These are phyloP conservation scores for Plasmodium chabaudi DNA, from an alignment of 169 alveolate species.

Conservation along the genomic window DNA sequence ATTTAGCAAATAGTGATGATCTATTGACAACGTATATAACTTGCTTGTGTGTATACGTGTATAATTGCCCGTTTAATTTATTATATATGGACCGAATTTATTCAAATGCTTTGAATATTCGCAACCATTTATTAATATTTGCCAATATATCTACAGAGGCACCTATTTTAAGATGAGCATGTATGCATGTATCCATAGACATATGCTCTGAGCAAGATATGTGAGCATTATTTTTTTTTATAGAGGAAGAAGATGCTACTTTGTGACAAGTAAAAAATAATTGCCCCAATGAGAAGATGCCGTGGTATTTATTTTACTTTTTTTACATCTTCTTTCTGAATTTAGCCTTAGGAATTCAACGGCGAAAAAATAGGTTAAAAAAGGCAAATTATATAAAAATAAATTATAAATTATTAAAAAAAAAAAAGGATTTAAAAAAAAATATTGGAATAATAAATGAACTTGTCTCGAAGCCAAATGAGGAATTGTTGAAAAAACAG, in stretches of 20 bases:
- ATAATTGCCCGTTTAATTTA: too few relatives aligned
- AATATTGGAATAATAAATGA: conserved; percentile 5
- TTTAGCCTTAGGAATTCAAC: conserved; percentile 26
- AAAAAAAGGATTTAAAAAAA: conserved; percentile 17
- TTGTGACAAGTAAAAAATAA: conserved; percentile 21
- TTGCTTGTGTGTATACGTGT: too few relatives aligned
- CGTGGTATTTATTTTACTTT: conserved; percentile 19
- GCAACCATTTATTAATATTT: background rate
- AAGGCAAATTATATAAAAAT: conserved; percentile 26
- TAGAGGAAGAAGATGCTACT: conserved; percentile 2
- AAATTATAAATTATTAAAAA: conserved; percentile 41
- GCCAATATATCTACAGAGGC: too few relatives aligned
- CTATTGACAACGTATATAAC: too few relatives aligned
- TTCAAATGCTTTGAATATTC: background rate
- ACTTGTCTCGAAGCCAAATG: background rate
- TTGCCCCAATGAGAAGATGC: conserved; percentile 50
- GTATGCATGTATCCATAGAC: conserved; percentile 4
- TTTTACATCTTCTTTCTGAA: conserved; percentile 38
- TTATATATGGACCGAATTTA: too few relatives aligned
- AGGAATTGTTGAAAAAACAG: background rate
- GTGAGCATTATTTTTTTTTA: background rate
- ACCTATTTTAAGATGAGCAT: background rate
- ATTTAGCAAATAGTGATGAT: too few relatives aligned
- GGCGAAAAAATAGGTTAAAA: conserved; percentile 14
- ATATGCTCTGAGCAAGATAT: background rate